phyloP scores from a whole-genome alignment of 352 stramenopile genomes.

The Thalassiosira delicatula region DNA sequence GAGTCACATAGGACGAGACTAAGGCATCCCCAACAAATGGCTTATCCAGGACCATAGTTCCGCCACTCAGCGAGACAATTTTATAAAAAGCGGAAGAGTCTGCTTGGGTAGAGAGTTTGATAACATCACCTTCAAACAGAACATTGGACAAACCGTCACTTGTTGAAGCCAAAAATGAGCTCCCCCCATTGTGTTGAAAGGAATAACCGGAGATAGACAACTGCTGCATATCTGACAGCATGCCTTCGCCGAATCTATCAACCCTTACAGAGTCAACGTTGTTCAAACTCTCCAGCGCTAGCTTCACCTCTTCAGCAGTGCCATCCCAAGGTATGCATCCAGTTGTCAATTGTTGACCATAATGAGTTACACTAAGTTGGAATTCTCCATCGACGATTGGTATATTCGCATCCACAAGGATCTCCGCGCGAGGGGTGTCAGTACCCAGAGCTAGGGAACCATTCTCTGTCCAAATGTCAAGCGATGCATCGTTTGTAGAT shows the following conservation, averaged over 20 bases:
- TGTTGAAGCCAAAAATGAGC: conserved; percentile 39
- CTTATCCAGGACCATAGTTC: conserved; percentile 46
- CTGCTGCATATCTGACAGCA: conserved; percentile 29
- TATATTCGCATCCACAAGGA: conserved; percentile 61
- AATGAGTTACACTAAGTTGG: conserved; percentile 63
- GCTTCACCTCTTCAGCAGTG: conserved; percentile 75
- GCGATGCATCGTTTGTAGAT: conserved; percentile 64
- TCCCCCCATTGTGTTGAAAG: conserved; percentile 39
- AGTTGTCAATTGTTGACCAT: conserved; percentile 65
- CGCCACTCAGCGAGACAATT: conserved; percentile 37
- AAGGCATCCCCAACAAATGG: conserved; percentile 35
- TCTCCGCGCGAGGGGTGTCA: conserved; percentile 71
- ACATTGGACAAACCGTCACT: conserved; percentile 42
- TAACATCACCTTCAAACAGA: conserved; percentile 53
- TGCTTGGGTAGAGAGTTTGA: conserved; percentile 54
- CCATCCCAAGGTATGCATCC: conserved; percentile 84
- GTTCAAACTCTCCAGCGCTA: conserved; percentile 71
- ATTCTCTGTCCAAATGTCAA: conserved; percentile 80
- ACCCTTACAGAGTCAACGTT: conserved; percentile 83
- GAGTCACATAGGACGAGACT: conserved; percentile 27
- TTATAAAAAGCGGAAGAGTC: conserved; percentile 52
- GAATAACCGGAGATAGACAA: conserved; percentile 26
- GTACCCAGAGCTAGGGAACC: conserved; percentile 76
- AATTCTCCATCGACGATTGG: conserved; percentile 69
- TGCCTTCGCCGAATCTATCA: conserved; percentile 63